These are phyloP conservation scores for Neurospora discreta DNA, from an alignment of 495 filamentous ascomycete genomes.

Conservation along the genomic window DNA sequence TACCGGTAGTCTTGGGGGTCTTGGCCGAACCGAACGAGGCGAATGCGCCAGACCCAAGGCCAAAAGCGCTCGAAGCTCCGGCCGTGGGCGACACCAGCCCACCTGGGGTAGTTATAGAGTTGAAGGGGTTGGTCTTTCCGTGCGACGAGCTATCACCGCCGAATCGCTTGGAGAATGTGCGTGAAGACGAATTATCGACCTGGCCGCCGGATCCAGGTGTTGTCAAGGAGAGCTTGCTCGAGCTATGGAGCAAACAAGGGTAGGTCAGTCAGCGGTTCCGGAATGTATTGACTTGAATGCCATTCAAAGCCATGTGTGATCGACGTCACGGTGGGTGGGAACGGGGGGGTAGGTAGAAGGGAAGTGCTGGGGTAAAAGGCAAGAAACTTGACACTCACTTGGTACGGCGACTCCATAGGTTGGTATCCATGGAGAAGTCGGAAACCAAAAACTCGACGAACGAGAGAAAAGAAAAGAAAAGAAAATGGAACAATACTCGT, in stretches of 20 bases:
- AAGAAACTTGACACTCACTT: conserved; percentile 51
- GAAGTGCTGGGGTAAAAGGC: not conserved
- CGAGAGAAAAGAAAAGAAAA: conserved; percentile 2
- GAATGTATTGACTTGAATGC: not conserved
- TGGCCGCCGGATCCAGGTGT: conserved; percentile 49
- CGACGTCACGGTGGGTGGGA: not conserved
- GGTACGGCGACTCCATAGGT: conserved; percentile 81
- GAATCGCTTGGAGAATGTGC: conserved; percentile 60
- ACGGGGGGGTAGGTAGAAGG: conserved; percentile 1
- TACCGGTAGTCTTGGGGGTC: conserved; percentile 79
- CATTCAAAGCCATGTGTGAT: not conserved
- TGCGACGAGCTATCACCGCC: conserved; percentile 68
- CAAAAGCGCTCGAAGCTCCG: conserved; percentile 85
- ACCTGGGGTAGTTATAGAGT: conserved; percentile 61
- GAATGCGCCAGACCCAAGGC: conserved; percentile 88
- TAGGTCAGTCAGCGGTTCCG: conserved; percentile 2
- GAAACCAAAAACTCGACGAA: conserved; percentile 17
- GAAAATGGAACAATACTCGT: conserved; percentile 1
- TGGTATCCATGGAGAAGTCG: conserved; percentile 29
- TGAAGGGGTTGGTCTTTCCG: conserved; percentile 78
- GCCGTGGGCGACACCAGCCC: conserved; percentile 75
- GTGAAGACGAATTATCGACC: conserved; percentile 54
- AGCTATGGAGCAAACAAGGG: conserved; percentile 34
- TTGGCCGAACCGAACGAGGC: conserved; percentile 86
- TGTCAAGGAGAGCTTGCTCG: conserved; percentile 83